These are phyloP conservation scores for Ophiostoma ulmi DNA, from an alignment of 2,329 filamentous ascomycete species.

Conservation along the genomic window DNA sequence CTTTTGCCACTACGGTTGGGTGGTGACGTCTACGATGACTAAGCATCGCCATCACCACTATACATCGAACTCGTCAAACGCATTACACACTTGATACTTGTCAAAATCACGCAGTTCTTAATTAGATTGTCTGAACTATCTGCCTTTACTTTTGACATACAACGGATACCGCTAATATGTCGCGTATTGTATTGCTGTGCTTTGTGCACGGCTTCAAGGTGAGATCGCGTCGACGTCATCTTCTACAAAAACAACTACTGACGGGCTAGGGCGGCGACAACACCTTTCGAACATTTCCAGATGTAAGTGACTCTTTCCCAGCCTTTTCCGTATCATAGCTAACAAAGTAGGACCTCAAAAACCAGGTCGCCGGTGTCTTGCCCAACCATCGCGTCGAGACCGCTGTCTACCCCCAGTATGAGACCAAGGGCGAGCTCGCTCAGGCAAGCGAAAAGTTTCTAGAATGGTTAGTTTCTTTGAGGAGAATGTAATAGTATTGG, in stretches of 20 bases:
- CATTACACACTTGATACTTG: neutral
- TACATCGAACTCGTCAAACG: neutral
- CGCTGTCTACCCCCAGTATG: slow-evolving; percentile 65
- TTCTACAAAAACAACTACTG: slow-evolving; percentile 34
- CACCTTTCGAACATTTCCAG: slow-evolving; percentile 63
- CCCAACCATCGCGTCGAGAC: slow-evolving; percentile 44
- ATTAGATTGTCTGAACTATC: neutral
- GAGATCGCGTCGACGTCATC: slow-evolving; percentile 4
- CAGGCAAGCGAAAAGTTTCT: slow-evolving; percentile 42
- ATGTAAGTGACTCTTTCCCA: slow-evolving; percentile 41
- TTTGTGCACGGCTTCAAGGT: slow-evolving; percentile 73
- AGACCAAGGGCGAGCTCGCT: slow-evolving; percentile 63
- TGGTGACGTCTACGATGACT: neutral
- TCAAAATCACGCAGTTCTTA: neutral
- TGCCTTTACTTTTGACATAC: neutral
- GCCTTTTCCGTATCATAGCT: neutral
- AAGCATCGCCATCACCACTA: neutral
- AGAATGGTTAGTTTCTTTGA: neutral
- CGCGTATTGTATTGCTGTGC: slow-evolving; percentile 59
- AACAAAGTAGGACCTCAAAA: slow-evolving; percentile 41
- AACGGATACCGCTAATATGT: slow-evolving; percentile 32
- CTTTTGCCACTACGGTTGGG: neutral
- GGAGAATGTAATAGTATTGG: no score
- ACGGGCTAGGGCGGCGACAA: slow-evolving; percentile 51
- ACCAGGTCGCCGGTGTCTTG: slow-evolving; percentile 7